Percentiles rank a stretch among this genome's conserved stretches.
These are phyloP conservation scores for Eucalyptus erythrocorys DNA, from an alignment of 345 rosid species.

Conservation along the genomic window DNA sequence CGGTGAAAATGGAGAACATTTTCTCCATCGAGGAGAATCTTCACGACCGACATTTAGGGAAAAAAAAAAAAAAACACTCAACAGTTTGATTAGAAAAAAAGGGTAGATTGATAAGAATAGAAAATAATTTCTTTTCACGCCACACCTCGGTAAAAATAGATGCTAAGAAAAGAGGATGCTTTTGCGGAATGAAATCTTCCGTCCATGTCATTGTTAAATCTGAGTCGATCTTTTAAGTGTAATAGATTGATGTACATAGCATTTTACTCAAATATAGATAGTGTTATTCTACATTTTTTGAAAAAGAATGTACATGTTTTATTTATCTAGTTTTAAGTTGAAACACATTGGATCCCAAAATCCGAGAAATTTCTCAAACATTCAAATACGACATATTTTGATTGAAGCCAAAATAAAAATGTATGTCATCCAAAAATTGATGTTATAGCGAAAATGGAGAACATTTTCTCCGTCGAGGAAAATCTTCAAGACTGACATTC, in stretches of 20 bases:
- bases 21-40: too few relatives aligned
- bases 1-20: too few relatives aligned
- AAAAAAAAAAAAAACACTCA: too few relatives aligned
- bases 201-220: not conserved
- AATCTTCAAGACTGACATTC: not conserved
- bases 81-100: too few relatives aligned
- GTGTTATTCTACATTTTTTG: not conserved
- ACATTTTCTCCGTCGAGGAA: not conserved
- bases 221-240: not conserved
- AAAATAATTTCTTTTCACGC: not conserved
- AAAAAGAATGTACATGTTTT: not conserved
- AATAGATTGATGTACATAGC: not conserved
- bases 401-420: not conserved
- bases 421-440: not conserved
- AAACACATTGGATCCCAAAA: not conserved
- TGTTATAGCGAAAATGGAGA: not conserved
- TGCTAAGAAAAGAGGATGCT: not conserved
- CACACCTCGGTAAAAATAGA: not conserved
- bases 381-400: too few relatives aligned
- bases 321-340: not conserved
- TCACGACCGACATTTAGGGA: too few relatives aligned
- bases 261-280: not conserved
- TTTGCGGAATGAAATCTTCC: not conserved
- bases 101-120: not conserved
- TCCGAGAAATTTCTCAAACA: not conserved